Base-by-base conservation (phyloP, 2,329 filamentous ascomycete species). In the Neonectria neomacrospora region DNA sequence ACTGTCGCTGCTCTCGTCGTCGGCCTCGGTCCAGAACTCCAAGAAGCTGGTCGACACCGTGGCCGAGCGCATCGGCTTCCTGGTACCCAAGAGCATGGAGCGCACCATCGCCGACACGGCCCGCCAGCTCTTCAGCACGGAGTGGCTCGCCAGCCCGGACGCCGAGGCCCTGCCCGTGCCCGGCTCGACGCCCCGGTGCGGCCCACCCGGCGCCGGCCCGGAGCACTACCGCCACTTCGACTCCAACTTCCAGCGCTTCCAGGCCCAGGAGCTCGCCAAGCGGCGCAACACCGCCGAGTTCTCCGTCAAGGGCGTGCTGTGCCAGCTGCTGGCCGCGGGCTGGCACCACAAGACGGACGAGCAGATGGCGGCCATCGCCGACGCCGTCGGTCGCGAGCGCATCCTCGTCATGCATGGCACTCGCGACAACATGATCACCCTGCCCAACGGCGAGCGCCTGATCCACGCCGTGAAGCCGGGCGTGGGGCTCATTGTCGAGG, bases 401-500 rank as follows among this genome's bases (percentile, higher is more conserved):
- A 94, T 97, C 67, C 77, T 92, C 70, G 86, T 97, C 5, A 77
- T 95, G 68, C 93, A 97, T 77, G 94, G 94, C 8, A 89, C 85
- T 1, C 78, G 79, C 10, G 94, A 97, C 77, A 82, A 83, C n/a
- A 94, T 97, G 91, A 90, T 97, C 69, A 87, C 86, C 5, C 82
- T 90, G 51, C 84, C 84, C 6, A 91, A 96, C 74, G 93, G 88
- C 0, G 80, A 87, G 73, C 86, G 90, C 76, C 77, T 97, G 67
- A 87, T 91, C 61, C 82, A 87, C 54, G 85, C 86, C 47, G 73
- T 97, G 26, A 64, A 82, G 68, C 91, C 92, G 1, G 88, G 82
- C 3, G 84, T 82, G 63, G 86, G 85, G 34, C 75, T 86, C 44
- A 85, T 93, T 26, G 82, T 90, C n/a, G 88, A 93, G 66, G 91